Conservation (phyloP, 2,329 filamentous ascomycete species). For the Cladophialophora carrionii region DNA sequence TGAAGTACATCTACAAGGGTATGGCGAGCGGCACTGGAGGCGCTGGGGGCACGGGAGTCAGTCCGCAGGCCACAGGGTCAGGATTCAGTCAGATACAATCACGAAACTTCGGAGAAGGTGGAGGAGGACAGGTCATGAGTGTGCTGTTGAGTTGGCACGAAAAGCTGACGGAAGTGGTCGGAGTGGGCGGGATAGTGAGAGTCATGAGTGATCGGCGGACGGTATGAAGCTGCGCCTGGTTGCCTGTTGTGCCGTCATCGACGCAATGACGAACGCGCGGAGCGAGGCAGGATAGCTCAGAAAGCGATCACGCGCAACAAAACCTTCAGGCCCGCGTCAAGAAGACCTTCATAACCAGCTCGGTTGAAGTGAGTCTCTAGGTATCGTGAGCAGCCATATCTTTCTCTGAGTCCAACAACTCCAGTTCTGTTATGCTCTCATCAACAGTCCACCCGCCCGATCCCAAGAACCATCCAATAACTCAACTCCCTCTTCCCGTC, state of each 20-base stretch:
- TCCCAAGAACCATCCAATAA: slow-evolving; percentile 92
- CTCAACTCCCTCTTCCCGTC: slow-evolving; percentile 84
- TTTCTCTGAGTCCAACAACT: neutral
- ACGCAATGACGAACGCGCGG: neutral
- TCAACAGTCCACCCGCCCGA: slow-evolving; percentile 69
- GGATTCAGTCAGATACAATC: slow-evolving; percentile 75
- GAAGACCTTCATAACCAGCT: neutral
- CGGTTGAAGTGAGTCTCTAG: neutral
- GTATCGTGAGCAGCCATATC: neutral
- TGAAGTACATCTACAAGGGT: slow-evolving; percentile 84
- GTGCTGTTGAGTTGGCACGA: slow-evolving; percentile 98
- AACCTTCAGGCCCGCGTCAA: neutral
- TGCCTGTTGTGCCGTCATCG: neutral
- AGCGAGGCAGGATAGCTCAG: neutral
- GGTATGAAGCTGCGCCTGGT: slow-evolving; percentile 60
- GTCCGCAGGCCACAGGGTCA: slow-evolving; percentile 73
- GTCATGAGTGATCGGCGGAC: slow-evolving; percentile 96
- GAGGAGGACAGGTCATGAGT: slow-evolving; percentile 88
- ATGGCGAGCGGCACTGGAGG: slow-evolving; percentile 35
- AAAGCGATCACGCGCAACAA: neutral
- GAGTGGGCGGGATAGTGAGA: slow-evolving; percentile 86
- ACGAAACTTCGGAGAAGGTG: slow-evolving; percentile 62
- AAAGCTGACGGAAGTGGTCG: slow-evolving; percentile 93
- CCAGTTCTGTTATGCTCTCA: neutral
- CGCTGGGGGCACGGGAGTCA: slow-evolving; percentile 32